Base-by-base conservation (phyloP, 345 rosid species). In the Eucalyptus sideroxylon region DNA sequence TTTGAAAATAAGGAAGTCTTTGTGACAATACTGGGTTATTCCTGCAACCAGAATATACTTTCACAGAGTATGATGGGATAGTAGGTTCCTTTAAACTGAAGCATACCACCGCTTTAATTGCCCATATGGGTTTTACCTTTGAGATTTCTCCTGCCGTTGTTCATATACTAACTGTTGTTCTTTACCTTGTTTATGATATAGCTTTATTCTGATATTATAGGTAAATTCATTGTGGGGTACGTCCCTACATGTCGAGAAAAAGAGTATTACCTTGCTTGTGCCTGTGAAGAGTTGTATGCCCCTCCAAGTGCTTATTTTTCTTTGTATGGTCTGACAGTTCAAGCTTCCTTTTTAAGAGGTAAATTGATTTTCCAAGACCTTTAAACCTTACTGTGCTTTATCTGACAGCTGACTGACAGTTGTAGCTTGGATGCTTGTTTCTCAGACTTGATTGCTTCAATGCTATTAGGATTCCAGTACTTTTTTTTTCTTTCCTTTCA, bases 231-330 rank as follows among this genome's bases (percentile, higher is more conserved):
- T 65, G 91, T 96, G 90, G 96, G 97, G 37, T 98, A 96, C 90
- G 92, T 91, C 92, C 95, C 95, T 91, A 93, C 93, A 34, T 98
- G 98, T 92, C 94, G 94, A 92, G 96, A 96, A 90, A 97, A 96
- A 91, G 99, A 98, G 91, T 96, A 95, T 89, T 97, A 97, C 91
- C 97, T 98, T 90, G 99, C 96, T 24, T 95, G 96, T 92, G 96
- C 97, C 50, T 98, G 99, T 92, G 94, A 93, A 81, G 98, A 97
- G 93, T 92, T 96, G 87, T 98, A 97, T 91, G 96, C 98, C 77
- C 99, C 99, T 83, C 98, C 99, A 85, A 95, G 99, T 92, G 99
- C 99, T 50, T 98, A 97, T 93, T 96, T 96, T 89, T 98, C 96
- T 62, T 91, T 97, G 88, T 95, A 95, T 89, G 99, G 99, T 88